Evolutionary conservation across 2,329 filamentous ascomycete species (phyloP), one percentile per base, ranked within the genome.

Genomic region (Calycina herbarum): DNA sequence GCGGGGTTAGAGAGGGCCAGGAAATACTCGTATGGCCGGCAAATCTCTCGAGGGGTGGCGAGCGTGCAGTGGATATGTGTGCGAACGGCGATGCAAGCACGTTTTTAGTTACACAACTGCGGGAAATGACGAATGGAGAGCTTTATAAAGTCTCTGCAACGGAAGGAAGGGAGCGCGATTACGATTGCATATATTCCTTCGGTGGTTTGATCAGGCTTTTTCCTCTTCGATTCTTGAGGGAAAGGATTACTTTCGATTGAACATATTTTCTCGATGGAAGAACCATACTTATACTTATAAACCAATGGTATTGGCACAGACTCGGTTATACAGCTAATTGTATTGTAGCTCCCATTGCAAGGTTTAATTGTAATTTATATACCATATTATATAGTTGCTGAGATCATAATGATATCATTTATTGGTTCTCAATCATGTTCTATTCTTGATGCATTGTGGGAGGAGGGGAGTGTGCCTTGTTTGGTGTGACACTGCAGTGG

Each of bases 351-450:
- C 5, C 13, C 42, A 4, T 48, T 7, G 2, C n/a, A 27, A 5
- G 45, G 45, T 51, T 51, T 51, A 51, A 51, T 51, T 51, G 20
- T 51, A 51, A 51, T 51, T 51, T 51, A 24, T 51, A 51, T 51
- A 51, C 10, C n/a, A 20, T 51, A 51, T 24, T 51, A 24, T 51
- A 11, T 24, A 51, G 11, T 51, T 20, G 42, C 15, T n/a, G 17
- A n/a, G 11, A 45, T n/a, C 2, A 45, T 45, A 45, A 45, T 20
- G 15, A 51, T 24, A 10, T 51, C 45, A 27, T 51, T 24, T 27
- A 24, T 27, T 51, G 45, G 45, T 20, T 48, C n/a, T 24, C 7
- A 20, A 20, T 20, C 20, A 1, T 24, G 5, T 24, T 10, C 8
- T 8, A 6, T 20, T 20, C 13, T 40, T n/a, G 17, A 6, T 51